Conservation (phyloP, 164 flowering plant genomes). For the Brasenia schreberi region DNA sequence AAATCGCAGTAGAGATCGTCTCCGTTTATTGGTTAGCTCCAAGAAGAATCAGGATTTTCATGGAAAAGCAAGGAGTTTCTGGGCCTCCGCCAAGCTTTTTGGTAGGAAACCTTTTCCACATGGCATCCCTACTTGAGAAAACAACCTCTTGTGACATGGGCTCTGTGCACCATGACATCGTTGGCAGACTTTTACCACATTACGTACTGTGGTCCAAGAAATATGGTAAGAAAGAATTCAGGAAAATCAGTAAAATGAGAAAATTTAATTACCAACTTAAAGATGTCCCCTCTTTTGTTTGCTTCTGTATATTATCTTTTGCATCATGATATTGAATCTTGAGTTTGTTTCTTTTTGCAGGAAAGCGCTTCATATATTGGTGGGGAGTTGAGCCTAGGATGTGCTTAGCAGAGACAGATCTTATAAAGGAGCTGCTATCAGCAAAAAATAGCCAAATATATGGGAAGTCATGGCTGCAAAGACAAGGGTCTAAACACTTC, state of each 20-base stretch:
- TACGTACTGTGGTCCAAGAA: slow-evolving; percentile 59
- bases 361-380: slow-evolving; percentile 82
- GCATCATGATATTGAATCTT: background rate
- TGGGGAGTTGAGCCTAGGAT: slow-evolving; percentile 79
- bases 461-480: slow-evolving; percentile 84
- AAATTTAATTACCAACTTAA: background rate
- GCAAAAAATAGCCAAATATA: slow-evolving; percentile 45
- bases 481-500: slow-evolving; percentile 64
- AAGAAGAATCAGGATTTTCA: slow-evolving; percentile 59
- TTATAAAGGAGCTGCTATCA: slow-evolving; percentile 60
- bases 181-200: slow-evolving; percentile 77
- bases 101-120: slow-evolving; percentile 60
- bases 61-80: slow-evolving; percentile 88
- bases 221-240: slow-evolving; percentile 36
- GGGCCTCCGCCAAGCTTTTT: slow-evolving; percentile 81
- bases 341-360: slow-evolving; percentile 15
- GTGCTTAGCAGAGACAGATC: slow-evolving; percentile 60
- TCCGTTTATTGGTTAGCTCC: slow-evolving; percentile 65
- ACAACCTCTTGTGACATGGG: slow-evolving; percentile 56
- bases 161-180: slow-evolving; percentile 59
- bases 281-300: background rate
- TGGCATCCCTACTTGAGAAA: slow-evolving; percentile 42
- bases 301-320: background rate
- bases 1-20: slow-evolving; percentile 13
- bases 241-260: background rate